These are phyloP conservation scores for Spinacia oleracea DNA, from an alignment of 179 eudicot genomes.

Conservation along the genomic window DNA sequence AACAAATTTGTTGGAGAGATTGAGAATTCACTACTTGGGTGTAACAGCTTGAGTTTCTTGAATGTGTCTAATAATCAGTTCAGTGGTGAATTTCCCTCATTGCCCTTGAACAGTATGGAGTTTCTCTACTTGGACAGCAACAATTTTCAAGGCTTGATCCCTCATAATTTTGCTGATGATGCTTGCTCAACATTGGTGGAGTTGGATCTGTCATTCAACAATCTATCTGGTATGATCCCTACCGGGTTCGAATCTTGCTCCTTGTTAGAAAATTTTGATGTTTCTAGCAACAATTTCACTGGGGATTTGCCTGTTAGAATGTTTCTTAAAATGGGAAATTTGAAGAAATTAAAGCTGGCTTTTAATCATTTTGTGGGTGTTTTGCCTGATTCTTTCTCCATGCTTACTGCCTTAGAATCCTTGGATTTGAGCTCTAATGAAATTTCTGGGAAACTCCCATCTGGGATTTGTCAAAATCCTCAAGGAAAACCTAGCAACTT, in stretches of 20 bases:
- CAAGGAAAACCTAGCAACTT: constrained; percentile 23
- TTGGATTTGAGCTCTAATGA: constrained; percentile 79
- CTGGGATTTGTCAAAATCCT: constrained; percentile 49
- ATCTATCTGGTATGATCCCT: constrained; percentile 66
- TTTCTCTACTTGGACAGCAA: constrained; percentile 52
- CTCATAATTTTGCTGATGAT: constrained; percentile 33
- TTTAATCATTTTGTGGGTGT: constrained; percentile 58
- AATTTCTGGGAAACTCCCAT: constrained; percentile 57
- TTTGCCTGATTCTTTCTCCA: constrained; percentile 52
- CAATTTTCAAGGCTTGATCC: constrained; percentile 48
- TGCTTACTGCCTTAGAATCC: constrained; percentile 42
- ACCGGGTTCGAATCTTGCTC: constrained; percentile 53
- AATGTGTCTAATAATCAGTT: constrained; percentile 60
- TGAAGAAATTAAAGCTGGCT: constrained; percentile 46
- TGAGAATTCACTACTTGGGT: constrained; percentile 38
- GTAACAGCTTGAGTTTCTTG: constrained; percentile 43
- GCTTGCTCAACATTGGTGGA: constrained; percentile 54
- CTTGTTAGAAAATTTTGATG: constrained; percentile 46
- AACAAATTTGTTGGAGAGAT: constrained; percentile 56
- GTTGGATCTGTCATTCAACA: constrained; percentile 62
- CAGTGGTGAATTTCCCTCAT: constrained; percentile 46
- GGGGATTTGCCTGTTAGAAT: constrained; percentile 68
- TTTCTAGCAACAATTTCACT: constrained; percentile 65
- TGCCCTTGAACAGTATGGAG: constrained; percentile 46
- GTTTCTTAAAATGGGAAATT: constrained; percentile 46